Base-by-base conservation (phyloP, 352 stramenopile species). In the Thraustotheca clavata region DNA sequence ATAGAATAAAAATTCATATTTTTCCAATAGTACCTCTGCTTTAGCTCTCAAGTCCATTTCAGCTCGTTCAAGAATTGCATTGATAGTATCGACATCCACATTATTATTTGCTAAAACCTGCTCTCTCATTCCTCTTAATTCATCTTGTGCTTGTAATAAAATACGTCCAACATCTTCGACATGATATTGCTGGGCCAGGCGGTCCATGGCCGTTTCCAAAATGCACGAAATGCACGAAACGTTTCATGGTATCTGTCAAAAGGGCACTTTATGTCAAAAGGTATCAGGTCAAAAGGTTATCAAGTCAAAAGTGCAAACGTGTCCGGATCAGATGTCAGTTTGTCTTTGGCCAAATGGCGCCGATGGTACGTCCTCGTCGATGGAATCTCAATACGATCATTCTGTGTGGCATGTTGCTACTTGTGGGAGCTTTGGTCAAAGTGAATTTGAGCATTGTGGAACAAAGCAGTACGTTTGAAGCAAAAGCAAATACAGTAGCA, bases 121-220 rank as follows among this genome's bases (percentile, higher is more conserved):
- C 70, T 90, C 81, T 22, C 81, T 76, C 60, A 93, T 82, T 32
- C 79, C 72, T 16, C 80, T 79, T 24, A 93, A 70, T 27, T 93
- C 79, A 38, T 93, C 79, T 67, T 93, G 81, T 14, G 83, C 89
- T 71, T 93, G 79, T 52, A 93, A 60, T 18, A 93, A 65, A 48
- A 93, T 82, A 49, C 84, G 76, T 0, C 82, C 84, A 26, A 93
- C 80, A 72, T 93, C 84, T 49, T 93, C 82, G 8, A 87, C 77
- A 62, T 93, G 84, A 52, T 91, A 77, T 43, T 88, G 80, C 57
- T 93, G 79, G 59, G 89, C 72, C 20, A 93, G 46, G 41, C 80
- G 73, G 54, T 93, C 84, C 84, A 93, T 92, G 27, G 26, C 20
- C 31, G 3, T 9, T 20, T 46, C 18, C 49, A 12, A 9, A 49